A percentile compares a stretch with the other conserved stretches of the same genome.
These are phyloP conservation scores for Penicillium desertorum DNA, from an alignment of 495 filamentous ascomycete genomes.

Conservation along the genomic window DNA sequence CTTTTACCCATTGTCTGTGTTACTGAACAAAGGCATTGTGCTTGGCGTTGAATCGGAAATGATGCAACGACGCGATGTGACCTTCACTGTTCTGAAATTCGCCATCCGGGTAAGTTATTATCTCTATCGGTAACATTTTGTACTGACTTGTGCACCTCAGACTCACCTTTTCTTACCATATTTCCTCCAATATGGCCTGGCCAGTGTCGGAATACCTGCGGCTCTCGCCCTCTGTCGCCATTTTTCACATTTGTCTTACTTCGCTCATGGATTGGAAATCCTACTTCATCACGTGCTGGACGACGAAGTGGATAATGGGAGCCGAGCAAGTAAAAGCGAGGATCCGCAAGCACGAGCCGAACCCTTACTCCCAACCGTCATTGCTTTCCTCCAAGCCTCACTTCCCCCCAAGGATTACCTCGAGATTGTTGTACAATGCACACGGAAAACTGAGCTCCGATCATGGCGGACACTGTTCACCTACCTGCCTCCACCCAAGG, in stretches of 20 bases:
- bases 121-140: neutral
- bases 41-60: conserved; percentile 90
- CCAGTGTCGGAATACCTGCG: conserved; percentile 65
- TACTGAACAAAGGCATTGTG: conserved; percentile 81
- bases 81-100: conserved; percentile 82
- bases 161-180: conserved; percentile 90
- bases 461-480: conserved; percentile 93
- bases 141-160: conserved; percentile 43
- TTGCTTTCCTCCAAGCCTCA: conserved; percentile 80
- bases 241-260: conserved; percentile 83
- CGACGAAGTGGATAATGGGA: conserved; percentile 83
- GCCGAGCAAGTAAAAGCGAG: conserved; percentile 53
- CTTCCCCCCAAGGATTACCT: conserved; percentile 75
- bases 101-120: conserved; percentile 66
- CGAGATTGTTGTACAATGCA: conserved; percentile 95
- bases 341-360: conserved; percentile 36
- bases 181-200: conserved; percentile 73
- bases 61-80: conserved; percentile 84
- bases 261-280: conserved; percentile 88
- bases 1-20: conserved; percentile 90
- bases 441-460: conserved; percentile 92
- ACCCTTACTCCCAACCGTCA: conserved; percentile 80
- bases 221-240: conserved; percentile 76
- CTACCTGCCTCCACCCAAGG: conserved; percentile 82
- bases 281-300: conserved; percentile 92